phyloP scores from a whole-genome alignment of 352 stramenopile species.

The Phytophthora aleatoria region DNA sequence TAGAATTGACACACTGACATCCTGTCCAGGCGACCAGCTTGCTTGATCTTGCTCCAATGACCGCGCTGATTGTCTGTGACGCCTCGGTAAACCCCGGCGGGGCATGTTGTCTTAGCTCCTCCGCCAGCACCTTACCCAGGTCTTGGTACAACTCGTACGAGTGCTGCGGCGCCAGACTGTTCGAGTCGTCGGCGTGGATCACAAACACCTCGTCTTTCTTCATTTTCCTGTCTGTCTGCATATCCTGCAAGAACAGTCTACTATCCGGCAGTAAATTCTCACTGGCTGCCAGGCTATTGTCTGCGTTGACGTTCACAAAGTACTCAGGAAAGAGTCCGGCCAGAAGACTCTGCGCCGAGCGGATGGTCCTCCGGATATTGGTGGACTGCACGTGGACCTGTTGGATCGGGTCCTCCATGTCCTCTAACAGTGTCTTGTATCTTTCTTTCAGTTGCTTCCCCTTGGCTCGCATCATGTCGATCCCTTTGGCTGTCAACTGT shows the following conservation, averaged over 20 bases:
- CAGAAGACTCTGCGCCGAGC: constrained; percentile 72
- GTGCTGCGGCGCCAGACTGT: constrained; percentile 61
- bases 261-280: constrained; percentile 17
- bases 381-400: constrained; percentile 79
- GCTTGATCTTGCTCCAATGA: constrained; percentile 43
- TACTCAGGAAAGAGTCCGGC: constrained; percentile 65
- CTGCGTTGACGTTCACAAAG: constrained; percentile 32
- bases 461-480: constrained; percentile 65
- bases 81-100: constrained; percentile 46
- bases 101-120: constrained; percentile 56
- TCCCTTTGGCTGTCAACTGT: constrained; percentile 72
- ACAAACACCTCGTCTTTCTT: constrained; percentile 28
- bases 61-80: constrained; percentile 43
- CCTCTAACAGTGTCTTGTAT: constrained; percentile 48
- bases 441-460: constrained; percentile 45
- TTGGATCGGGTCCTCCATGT: constrained; percentile 36
- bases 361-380: constrained; percentile 77
- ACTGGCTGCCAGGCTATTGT: constrained; percentile 14
- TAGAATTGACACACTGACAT: constrained; percentile 39
- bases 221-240: constrained; percentile 7
- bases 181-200: constrained; percentile 57
- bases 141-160: constrained; percentile 69
- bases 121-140: constrained; percentile 50
- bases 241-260: constrained; percentile 15
- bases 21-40: constrained; percentile 68